Evolutionary conservation across 352 stramenopile genomes (phyloP), one percentile per base, ranked within the genome.

Genomic region (Detonula confervacea): DNA sequence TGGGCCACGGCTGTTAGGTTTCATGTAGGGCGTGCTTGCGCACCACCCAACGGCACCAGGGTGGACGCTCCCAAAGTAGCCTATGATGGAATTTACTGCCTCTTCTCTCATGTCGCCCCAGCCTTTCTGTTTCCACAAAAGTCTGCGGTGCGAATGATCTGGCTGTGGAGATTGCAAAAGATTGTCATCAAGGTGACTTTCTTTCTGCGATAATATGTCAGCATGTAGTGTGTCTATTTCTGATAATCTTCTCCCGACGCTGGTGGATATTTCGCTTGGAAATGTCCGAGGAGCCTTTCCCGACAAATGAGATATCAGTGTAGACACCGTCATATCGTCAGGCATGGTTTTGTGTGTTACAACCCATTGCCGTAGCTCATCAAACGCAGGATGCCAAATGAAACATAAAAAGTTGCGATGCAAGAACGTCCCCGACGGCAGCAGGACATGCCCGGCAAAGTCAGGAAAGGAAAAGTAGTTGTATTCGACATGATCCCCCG

Each of bases 331-430:
- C 47, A 88, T 86, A 82, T 94, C 90, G 77, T 94, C 90, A 1
- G 90, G 90, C 76, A 90, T 81, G 25, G 89, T 89, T 35, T 87
- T 89, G 76, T 94, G 90, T 18, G 52, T 56, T 20, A 77, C 30
- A 1, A 93, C 81, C 74, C 85, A 94, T 27, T 85, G 30, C 54
- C 86, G 67, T 29, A 94, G 73, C 49, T 91, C 84, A 71, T 90
- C 77, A 80, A 94, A 91, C 24, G 82, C 81, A 37, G 87, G 87
- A 73, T 93, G 87, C 87, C 87, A 94, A n/a, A 94, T 78, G 64
- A 92, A 93, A 35, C 87, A 92, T 18, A 94, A 68, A 64, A 87
- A 93, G 56, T 93, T 91, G 16, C 76, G 65, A 77, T 92, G 89
- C 49, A 94, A 67, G 33, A 93, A 86, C 1, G 71, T 81, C 9